phyloP scores from a whole-genome alignment of 345 rosid species.

The Populus pruinosa region DNA sequence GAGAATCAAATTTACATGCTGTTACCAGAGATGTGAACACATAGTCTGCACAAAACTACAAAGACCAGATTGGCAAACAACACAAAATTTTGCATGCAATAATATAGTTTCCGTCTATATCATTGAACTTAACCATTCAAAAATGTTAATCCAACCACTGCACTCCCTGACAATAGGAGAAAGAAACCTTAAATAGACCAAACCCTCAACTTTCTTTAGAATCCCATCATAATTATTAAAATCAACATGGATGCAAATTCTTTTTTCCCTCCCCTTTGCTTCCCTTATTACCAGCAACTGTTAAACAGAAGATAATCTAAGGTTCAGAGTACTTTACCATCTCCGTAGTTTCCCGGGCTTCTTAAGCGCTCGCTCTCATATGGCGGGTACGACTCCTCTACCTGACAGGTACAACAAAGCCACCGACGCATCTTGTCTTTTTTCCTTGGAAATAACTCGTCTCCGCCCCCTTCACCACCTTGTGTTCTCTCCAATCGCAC shows the following conservation, averaged over 20 bases:
- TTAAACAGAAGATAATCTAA: not conserved
- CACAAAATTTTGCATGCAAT: not conserved
- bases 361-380: conserved; percentile 53
- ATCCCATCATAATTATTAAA: not conserved
- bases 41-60: not conserved
- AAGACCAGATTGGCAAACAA: not conserved
- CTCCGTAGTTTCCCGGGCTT: conserved; percentile 53
- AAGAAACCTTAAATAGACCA: not conserved
- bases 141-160: not conserved
- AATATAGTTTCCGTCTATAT: not conserved
- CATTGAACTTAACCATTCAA: not conserved
- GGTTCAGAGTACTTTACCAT: conserved; percentile 44
- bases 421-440: conserved; percentile 87
- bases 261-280: not conserved
- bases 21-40: not conserved
- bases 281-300: not conserved
- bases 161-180: not conserved
- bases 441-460: conserved; percentile 56
- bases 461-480: conserved; percentile 23
- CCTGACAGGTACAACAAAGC: conserved; percentile 87
- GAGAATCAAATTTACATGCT: not conserved
- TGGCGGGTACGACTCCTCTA: conserved; percentile 65
- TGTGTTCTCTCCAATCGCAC: conserved; percentile 47
- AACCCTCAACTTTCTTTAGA: not conserved
- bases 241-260: not conserved